These are phyloP conservation scores for Colletotrichum musae DNA, from an alignment of 2,329 filamentous ascomycete genomes.

Conservation along the genomic window DNA sequence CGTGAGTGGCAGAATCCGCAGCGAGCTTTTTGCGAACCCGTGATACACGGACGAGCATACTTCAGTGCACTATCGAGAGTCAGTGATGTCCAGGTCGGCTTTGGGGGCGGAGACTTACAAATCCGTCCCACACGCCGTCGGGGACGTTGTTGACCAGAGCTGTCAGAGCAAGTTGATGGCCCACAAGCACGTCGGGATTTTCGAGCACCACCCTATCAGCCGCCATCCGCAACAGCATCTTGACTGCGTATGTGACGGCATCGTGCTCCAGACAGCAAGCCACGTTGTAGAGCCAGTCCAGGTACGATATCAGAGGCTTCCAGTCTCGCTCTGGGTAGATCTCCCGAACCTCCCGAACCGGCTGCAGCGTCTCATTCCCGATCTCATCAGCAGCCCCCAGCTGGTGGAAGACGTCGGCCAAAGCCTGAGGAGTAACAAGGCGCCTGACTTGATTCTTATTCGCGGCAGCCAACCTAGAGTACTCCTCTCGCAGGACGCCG, in stretches of 20 bases:
- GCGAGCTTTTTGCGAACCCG: constrained; percentile 61
- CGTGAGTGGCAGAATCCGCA: constrained; percentile 72
- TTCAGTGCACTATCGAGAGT: constrained; percentile 61
- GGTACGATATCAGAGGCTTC: constrained; percentile 59
- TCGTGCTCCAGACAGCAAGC: constrained; percentile 53
- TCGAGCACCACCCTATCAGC: constrained; percentile 65
- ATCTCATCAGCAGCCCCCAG: constrained; percentile 70
- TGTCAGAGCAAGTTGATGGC: constrained; percentile 60
- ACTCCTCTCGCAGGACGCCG: constrained; percentile 71
- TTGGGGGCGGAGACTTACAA: constrained; percentile 53
- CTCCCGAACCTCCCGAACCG: constrained; percentile 46
- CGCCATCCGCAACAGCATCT: constrained; percentile 68
- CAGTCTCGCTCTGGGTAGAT: constrained; percentile 60
- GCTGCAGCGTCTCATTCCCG: constrained; percentile 46
- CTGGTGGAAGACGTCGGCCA: constrained; percentile 69
- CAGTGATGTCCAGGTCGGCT: constrained; percentile 14
- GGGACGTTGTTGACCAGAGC: constrained; percentile 60
- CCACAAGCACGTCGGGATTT: constrained; percentile 50
- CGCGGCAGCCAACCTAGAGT: constrained; percentile 67
- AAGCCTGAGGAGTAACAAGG: constrained; percentile 60
- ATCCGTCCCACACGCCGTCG: constrained; percentile 53
- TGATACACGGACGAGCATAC: constrained; percentile 63
- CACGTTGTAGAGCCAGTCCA: constrained; percentile 58
- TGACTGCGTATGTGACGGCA: constrained; percentile 57
- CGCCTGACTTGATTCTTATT: constrained; percentile 60